Evolutionary conservation across 192 early-diverging fungal species (phyloP).

Genomic region (Coemansia sp.): DNA sequence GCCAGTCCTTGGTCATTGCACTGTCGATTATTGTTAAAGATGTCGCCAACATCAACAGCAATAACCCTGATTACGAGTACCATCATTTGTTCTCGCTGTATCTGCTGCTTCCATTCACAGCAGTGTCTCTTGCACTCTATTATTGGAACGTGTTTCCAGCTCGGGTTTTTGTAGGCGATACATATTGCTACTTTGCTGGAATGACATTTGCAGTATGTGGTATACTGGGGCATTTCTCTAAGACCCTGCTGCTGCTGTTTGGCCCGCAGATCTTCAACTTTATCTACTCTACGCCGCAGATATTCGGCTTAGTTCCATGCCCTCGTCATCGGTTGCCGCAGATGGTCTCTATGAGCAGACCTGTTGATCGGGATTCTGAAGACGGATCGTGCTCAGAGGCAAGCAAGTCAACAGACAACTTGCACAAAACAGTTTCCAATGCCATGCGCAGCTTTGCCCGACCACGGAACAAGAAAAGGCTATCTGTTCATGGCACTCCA

Average conservation of each 20-base stretch:
- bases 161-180: conserved; percentile 92
- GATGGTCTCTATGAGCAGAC: conserved; percentile 24
- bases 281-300: conserved; percentile 88
- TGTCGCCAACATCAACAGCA: conserved; percentile 34
- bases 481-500: conserved; percentile 2
- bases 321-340: conserved; percentile 92
- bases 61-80: conserved; percentile 62
- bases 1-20: conserved; percentile 89
- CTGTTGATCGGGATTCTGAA: conserved; percentile 11
- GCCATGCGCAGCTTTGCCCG: conserved; percentile 51
- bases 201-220: conserved; percentile 99
- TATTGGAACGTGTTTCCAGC: conserved; percentile 94
- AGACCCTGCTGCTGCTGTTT: conserved; percentile 91
- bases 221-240: conserved; percentile 89
- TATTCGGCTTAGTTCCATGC: conserved; percentile 92
- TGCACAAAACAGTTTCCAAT: conserved; percentile 31
- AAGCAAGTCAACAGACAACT: conserved; percentile 1
- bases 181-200: conserved; percentile 96
- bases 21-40: conserved; percentile 68
- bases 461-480: conserved; percentile 19
- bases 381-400: conserved; percentile 18
- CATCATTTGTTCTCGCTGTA: conserved; percentile 84
- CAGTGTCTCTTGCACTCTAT: conserved; percentile 77
- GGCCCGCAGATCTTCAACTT: conserved; percentile 98
- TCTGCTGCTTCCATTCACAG: conserved; percentile 90